These are phyloP conservation scores for Cunninghamia lanceolata DNA, from an alignment of 75 land plant genomes.

Conservation along the genomic window DNA sequence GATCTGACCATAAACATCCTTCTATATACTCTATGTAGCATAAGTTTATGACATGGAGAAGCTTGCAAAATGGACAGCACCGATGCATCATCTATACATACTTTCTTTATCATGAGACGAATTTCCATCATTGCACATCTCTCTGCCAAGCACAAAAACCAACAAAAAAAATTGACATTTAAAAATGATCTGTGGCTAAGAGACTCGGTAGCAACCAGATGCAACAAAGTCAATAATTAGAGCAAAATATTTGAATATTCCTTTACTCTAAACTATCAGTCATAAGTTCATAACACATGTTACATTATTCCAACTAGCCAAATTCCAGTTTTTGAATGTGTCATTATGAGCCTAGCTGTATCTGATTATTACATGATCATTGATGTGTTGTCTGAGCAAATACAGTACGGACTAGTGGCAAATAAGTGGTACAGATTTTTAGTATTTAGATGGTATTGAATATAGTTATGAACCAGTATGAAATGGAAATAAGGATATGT, in stretches of 20 bases:
- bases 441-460: neutral
- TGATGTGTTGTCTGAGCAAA: too few species aligned
- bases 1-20: neutral
- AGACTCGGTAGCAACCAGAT: neutral
- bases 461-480: neutral
- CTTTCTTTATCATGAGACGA: neutral
- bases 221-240: neutral
- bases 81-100: neutral
- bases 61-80: neutral
- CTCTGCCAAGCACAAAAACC: neutral
- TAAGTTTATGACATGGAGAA: neutral
- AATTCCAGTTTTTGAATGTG: neutral
- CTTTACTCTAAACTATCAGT: neutral
- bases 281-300: neutral
- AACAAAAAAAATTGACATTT: neutral
- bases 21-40: neutral
- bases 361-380: neutral
- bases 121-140: neutral
- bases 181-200: neutral
- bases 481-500: neutral
- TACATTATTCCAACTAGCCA: neutral
- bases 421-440: neutral
- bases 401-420: neutral
- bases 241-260: neutral
- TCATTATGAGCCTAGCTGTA: neutral